These are phyloP conservation scores for Lachnellula cervina DNA, from an alignment of 2,329 filamentous ascomycete species.

Conservation along the genomic window DNA sequence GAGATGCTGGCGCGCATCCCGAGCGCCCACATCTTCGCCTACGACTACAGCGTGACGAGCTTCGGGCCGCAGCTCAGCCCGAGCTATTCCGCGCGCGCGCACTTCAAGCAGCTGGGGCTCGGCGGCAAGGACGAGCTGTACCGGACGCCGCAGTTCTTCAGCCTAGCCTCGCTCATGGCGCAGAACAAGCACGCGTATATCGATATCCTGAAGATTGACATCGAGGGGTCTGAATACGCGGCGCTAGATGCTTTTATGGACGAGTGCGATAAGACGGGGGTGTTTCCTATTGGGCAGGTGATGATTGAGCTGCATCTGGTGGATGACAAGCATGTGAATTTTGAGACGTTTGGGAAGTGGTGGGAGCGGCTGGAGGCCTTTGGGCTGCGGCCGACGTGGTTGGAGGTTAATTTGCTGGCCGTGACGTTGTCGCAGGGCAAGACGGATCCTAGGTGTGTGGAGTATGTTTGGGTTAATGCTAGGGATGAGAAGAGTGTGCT, in stretches of 20 bases:
- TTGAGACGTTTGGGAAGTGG: slow-evolving; percentile 25
- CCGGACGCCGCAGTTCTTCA: slow-evolving; percentile 32
- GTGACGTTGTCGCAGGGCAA: slow-evolving; percentile 22
- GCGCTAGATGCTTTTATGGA: slow-evolving; percentile 28
- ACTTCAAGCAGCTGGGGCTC: slow-evolving; percentile 35
- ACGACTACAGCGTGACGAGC: slow-evolving; percentile 35
- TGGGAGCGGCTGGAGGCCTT: slow-evolving; percentile 30
- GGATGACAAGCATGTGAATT: slow-evolving; percentile 20
- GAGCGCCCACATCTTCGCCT: slow-evolving; percentile 35
- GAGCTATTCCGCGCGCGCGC: slow-evolving; percentile 20
- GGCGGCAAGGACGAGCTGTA: slow-evolving; percentile 27
- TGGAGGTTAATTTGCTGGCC: slow-evolving; percentile 28
- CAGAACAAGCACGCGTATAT: slow-evolving; percentile 36
- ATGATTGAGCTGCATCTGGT: slow-evolving; percentile 29
- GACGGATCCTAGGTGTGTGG: slow-evolving; percentile 26
- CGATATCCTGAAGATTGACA: slow-evolving; percentile 39
- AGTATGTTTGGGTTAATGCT: slow-evolving; percentile 28
- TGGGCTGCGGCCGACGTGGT: slow-evolving; percentile 28
- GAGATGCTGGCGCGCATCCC: slow-evolving; percentile 36
- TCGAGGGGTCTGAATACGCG: slow-evolving; percentile 35
- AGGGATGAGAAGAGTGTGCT: slow-evolving; percentile 24
- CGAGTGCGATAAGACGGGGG: slow-evolving; percentile 1
- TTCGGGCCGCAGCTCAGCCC: slow-evolving; percentile 28
- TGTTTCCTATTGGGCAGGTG: slow-evolving; percentile 25
- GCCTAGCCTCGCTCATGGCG: slow-evolving; percentile 35